A percentile compares a stretch with the other conserved stretches of the same genome.
phyloP scores from a whole-genome alignment of 2,329 filamentous ascomycete genomes.

The Clonostachys byssicola region DNA sequence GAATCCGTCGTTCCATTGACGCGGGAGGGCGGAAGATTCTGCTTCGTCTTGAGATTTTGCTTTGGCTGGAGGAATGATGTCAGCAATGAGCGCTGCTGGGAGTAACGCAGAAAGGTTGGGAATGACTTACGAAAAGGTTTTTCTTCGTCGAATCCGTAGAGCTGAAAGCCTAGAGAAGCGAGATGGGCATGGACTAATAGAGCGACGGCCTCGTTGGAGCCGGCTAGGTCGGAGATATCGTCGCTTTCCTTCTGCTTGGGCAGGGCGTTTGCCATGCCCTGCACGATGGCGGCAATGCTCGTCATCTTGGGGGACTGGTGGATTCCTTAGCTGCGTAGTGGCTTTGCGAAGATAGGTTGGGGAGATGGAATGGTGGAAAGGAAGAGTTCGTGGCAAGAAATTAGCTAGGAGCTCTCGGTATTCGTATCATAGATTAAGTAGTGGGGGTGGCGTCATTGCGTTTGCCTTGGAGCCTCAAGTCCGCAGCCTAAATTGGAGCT shows the following conservation, averaged over 20 bases:
- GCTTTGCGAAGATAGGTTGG: no score
- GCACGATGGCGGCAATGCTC: conserved; percentile 34
- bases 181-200: conserved; percentile 83
- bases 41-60: conserved; percentile 55
- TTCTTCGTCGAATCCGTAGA: conserved; percentile 82
- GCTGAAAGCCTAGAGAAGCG: conserved; percentile 71
- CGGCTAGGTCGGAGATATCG: conserved; percentile 59
- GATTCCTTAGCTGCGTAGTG: no score
- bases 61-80: conserved; percentile 23
- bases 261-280: conserved; percentile 55
- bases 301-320: conserved; percentile 6
- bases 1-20: conserved; percentile 74
- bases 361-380: no score
- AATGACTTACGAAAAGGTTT: conserved; percentile 58
- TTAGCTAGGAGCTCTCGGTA: no score
- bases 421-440: not conserved
- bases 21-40: conserved; percentile 57
- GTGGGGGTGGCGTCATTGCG: no score
- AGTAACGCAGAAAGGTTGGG: not conserved
- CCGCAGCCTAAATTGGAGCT: no score
- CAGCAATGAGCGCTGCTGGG: conserved; percentile 2
- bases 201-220: conserved; percentile 76
- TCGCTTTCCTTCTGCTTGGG: conserved; percentile 48
- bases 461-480: no score
- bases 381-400: no score